phyloP scores from a whole-genome alignment of 2,329 filamentous ascomycete genomes.

The Pseudocercospora musae region DNA sequence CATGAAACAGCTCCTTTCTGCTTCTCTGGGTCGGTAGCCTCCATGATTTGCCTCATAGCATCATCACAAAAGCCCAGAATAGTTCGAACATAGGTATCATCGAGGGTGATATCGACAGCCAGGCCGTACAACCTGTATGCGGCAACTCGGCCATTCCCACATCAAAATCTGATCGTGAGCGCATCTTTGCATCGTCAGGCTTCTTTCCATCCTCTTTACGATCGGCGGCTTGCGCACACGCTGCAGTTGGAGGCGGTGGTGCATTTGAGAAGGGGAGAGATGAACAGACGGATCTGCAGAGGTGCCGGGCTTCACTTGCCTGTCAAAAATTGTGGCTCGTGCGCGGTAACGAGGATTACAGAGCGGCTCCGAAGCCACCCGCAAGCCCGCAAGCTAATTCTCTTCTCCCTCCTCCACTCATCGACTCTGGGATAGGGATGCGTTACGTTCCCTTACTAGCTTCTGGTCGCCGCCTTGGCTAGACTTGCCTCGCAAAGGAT shows the following conservation, averaged over 20 bases:
- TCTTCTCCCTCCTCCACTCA: neutral
- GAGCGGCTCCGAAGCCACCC: neutral
- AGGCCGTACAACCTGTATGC: slow-evolving; percentile 26
- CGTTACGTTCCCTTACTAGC: neutral
- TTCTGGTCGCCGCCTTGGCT: neutral
- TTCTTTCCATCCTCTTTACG: neutral
- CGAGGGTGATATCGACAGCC: slow-evolving; percentile 27
- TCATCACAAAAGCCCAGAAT: slow-evolving; percentile 28
- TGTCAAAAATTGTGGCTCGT: neutral
- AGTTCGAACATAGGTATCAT: slow-evolving; percentile 27
- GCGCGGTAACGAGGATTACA: neutral
- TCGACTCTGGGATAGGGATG: neutral
- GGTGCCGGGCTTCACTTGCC: neutral
- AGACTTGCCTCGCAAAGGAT: neutral
- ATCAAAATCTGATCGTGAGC: neutral
- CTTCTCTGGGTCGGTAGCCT: slow-evolving; percentile 31
- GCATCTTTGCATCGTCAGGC: neutral
- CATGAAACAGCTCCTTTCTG: slow-evolving; percentile 30
- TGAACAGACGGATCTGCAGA: neutral
- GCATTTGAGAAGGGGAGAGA: neutral
- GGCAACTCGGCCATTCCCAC: neutral
- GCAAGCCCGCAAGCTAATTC: neutral
- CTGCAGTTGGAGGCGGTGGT: neutral
- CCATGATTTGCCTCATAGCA: slow-evolving; percentile 32
- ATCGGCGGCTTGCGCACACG: neutral